Evolutionary conservation across 345 rosid species (phyloP), one percentile per base, ranked within the genome.

Genomic region (Boechera stricta): DNA sequence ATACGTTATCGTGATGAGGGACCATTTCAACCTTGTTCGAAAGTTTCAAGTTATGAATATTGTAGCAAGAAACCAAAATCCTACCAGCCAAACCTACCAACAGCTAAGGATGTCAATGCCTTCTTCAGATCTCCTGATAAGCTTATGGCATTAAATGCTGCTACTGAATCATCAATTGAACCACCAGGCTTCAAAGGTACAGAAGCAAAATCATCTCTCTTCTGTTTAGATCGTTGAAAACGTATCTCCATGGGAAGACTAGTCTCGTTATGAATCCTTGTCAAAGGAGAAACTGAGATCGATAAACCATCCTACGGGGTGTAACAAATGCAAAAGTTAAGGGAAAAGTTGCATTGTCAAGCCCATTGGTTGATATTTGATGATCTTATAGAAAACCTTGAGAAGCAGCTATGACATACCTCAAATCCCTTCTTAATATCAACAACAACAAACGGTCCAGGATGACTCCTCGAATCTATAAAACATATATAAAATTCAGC

Each of bases 371-470:
- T 62, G 57, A 55, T 57, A 35, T n/a, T 44, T 12, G 10, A 39
- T 71, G 60, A 60, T 78, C 58, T 44, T 51, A 52, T 7, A 44
- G 56, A 66, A 64, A 72, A 61, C 59, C 67, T 62, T 35, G 51
- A 60, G 69, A 49, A 64, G 41, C 38, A 64, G 52, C 73, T 62
- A 70, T 52, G 60, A 80, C 62, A 57, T 82, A 94, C 98, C 97
- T 90, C 91, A 67, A 83, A 69, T 71, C 79, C 86, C 63, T 89
- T 89, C 77, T 84, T 83, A 78, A 89, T 73, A 77, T 90, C 94
- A 69, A 89, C 86, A 54, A 94, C 89, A 79, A 94, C 44, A 79
- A 90, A 85, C 9, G 98, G 98, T 58, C 98, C 98, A 38, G 97
- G 98, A 72, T 86, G 85, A 80, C 87, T 86, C 84, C 81, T 91